Base-by-base conservation (phyloP, 2,329 filamentous ascomycete species). In the Cercospora zeae-maydis region DNA sequence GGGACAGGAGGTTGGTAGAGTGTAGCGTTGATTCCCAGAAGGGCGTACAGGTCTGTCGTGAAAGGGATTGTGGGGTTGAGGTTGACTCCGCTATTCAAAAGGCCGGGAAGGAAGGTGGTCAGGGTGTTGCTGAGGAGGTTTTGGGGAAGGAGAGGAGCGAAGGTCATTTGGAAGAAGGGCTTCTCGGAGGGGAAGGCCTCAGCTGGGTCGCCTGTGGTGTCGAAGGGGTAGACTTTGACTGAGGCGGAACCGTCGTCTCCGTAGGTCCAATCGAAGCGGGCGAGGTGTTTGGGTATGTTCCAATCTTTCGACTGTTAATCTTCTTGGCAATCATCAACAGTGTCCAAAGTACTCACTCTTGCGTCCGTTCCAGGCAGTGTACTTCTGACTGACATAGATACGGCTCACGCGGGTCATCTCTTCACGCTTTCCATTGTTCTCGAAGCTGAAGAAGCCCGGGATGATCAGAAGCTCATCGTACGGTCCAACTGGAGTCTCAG, bases 281-380 rank as follows among this genome's bases (percentile, higher is more conserved):
- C 67, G 36, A 69, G 61, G 31, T 68, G 67, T 42, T 68, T 68
- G 14, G 67, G 67, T 19, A 68, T 65, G 62, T 69, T 69, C 67
- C 67, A 69, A 42, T 64, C 36, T 55, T 13, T 33, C 9, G 39
- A 24, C 16, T 6, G 3, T 53, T 19, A 4, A 36, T 3, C 11
- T 2, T 21, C 16, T 16, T 9, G 16, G n/a, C n/a, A 13, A 11
- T 61, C 0, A 11, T 33, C 1, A 19, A 11, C 7, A 9, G 13
- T 14, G 8, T 13, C 2, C 9, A 49, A 5, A 4, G 24, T 11
- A 42, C 59, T 36, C 49, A 65, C 60, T 57, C 58, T 63, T 59
- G 59, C 56, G 34, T 52, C 47, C 65, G 14, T 59, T 69, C 55
- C 59, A 69, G 3, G 51, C 58, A 4, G 62, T 67, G 34, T 68